Conservation (phyloP, 1,139 yeast species). For the Citeromyces hawaiiensis region DNA sequence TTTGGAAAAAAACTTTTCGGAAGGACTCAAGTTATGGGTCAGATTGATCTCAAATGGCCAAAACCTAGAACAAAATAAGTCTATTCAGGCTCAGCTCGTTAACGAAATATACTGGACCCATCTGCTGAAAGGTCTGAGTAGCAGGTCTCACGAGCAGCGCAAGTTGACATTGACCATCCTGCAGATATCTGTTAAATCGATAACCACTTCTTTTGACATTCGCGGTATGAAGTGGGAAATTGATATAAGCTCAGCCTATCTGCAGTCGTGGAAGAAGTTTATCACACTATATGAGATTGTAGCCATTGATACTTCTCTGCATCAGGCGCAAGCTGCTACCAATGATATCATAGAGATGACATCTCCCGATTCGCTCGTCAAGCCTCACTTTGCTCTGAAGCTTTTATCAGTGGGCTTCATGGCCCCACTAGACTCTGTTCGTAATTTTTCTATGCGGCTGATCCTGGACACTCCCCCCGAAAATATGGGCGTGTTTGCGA, state of each 20-base stretch:
- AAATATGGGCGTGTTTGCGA: constrained; percentile 32
- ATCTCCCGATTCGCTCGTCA: constrained; percentile 34
- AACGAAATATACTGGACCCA: constrained; percentile 40
- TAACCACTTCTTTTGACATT: constrained; percentile 25
- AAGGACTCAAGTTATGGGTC: background rate
- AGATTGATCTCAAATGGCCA: background rate
- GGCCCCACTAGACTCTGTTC: constrained; percentile 71
- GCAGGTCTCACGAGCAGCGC: constrained; percentile 52
- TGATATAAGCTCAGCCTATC: constrained; percentile 15
- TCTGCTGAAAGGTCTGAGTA: constrained; percentile 44
- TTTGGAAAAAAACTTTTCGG: background rate
- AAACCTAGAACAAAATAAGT: constrained; percentile 5
- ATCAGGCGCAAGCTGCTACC: constrained; percentile 71
- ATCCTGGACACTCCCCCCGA: constrained; percentile 38
- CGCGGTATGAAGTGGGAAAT: constrained; percentile 35
- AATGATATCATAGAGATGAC: constrained; percentile 48
- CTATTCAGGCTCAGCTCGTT: constrained; percentile 22
- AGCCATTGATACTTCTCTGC: constrained; percentile 76
- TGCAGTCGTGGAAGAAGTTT: constrained; percentile 58
- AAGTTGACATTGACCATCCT: constrained; percentile 62
- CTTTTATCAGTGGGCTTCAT: constrained; percentile 63
- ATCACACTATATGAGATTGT: constrained; percentile 70
- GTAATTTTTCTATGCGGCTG: constrained; percentile 47
- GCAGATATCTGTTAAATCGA: constrained; percentile 40
- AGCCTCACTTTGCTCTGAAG: constrained; percentile 60